Evolutionary conservation across 371 early-diverging fungal genomes (phyloP), one percentile per base, ranked within the genome.

Genomic region (Mucor circinelloides): DNA sequence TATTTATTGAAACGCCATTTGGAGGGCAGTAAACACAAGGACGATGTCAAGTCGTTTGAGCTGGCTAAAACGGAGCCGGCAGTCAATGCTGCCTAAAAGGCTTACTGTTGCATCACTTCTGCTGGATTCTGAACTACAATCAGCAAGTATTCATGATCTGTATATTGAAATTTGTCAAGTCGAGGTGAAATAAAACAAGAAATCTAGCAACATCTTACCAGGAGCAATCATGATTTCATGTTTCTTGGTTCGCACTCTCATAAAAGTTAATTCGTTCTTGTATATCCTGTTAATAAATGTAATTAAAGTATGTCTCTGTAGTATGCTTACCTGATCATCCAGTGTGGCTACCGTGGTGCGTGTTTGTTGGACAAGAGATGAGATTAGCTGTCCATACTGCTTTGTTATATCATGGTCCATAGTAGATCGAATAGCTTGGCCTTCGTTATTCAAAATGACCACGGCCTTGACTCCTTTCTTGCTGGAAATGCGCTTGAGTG

Each of bases 151-250:
- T 94, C 93, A 72, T 90, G 92, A 70, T 95, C 95, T 94, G 72
- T 19, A 56, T 19, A 58, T n/a, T n/a, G n/a, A n/a, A n/a, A n/a
- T n/a, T n/a, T n/a, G n/a, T n/a, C n/a, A n/a, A n/a, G n/a, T n/a
- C n/a, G n/a, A n/a, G n/a, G n/a, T n/a, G n/a, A n/a, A n/a, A n/a
- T n/a, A n/a, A n/a, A n/a, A n/a, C n/a, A n/a, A n/a, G n/a, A n/a
- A 28, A 28, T 32, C 30, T 0, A 36, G 23, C 17, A 7, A 36
- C 36, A 38, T 34, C 71, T 61, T 85, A 92, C 94, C 93, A 55
- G 96, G 95, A 6, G 95, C 93, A 13, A 97, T 87, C 95, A 97
- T 95, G 57, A 97, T 92, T 77, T 97, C 97, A 74, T 96, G 95
- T 71, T 94, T 94, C 78, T 94, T 95, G 13, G 95, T 94, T 48